Base-by-base conservation (phyloP, 805 yeast genomes). In the Candida piceae region DNA sequence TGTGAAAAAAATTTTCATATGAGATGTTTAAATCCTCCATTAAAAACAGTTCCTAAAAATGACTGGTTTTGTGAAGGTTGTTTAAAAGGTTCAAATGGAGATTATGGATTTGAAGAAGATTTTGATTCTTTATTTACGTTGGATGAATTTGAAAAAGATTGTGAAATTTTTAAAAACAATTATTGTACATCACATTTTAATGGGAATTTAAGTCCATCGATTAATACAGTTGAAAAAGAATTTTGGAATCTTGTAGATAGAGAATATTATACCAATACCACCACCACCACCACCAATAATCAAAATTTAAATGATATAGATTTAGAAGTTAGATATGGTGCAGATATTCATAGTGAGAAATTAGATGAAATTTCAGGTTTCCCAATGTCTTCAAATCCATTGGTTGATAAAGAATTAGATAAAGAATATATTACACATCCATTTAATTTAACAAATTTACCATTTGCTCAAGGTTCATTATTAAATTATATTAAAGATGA, bases 1-100 rank as follows among this genome's bases (percentile, higher is more conserved):
- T 89, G 96, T 53, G 77, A 81, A 40, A 70, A 69, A 35, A 71
- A 75, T 1, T 86, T 64, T 57, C 96, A 89, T 57, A 66, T 69
- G 60, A 60, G 63, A 27, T 87, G 95, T 53, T 62, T 87, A n/a
- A 60, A 59, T 11, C 82, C 82, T 3, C 78, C 78, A 2, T 46
- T 82, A 17, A 52, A 58, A 1, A 49, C 50, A 3, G 62, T 80
- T 2, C 88, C 89, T 0, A 53, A 65, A 18, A 74, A 74, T 9
- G 72, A 67, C 13, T 89, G 96, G 95, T 80, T 71, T 52, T 89
- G 97, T 57, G 82, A 81, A 34, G 73, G 72, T 39, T 89, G 97
- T 58, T 64, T 89, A n/a, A 67, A 83, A 11, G 96, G 95, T 0
- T 55, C 62, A 1, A 81, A 85, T 28, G 90, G 93, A 1, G 88